Evolutionary conservation across 495 filamentous ascomycete species (phyloP), one percentile per base, ranked within the genome.

Genomic region (Xylaria flabelliformis): DNA sequence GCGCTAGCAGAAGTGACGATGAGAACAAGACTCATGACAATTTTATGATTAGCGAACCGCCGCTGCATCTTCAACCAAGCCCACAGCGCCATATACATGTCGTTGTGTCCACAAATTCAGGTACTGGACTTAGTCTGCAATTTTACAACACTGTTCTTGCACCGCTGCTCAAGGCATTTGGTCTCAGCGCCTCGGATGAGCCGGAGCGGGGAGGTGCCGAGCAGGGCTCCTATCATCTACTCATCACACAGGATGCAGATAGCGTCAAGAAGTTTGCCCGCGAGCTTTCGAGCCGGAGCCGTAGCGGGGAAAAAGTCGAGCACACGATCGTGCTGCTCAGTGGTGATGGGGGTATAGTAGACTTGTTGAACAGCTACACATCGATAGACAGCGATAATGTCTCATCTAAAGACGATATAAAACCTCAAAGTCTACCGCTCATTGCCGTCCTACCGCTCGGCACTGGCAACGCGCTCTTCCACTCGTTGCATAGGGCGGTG

Each of bases 391-490:
- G 12, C 29, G 44, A 66, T 12, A 59, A 26, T 24, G 10, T 55
- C 42, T 36, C 46, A 19, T 39, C 44, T 8, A 19, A 24, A 34
- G 41, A 64, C 50, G 7, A 41, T 32, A n/a, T 36, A 4, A 21
- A 24, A 32, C 19, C 13, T 10, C 42, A 12, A 21, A 41, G 29
- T 71, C n/a, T 76, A 1, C 92, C 93, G 0, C 84, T 82, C 3
- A 82, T 97, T 70, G 85, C 84, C 9, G 77, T 96, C 34, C 80
- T 97, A 5, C 91, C 94, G 1, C 85, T 94, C 21, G 95, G 95
- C 3, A 97, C 95, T 3, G 95, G 92, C 32, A 98, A 97, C 81
- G 95, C 95, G 3, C 88, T 97, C 72, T 93, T 94, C 48, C 87
- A 90, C 76, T 97, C 93, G 3, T 71, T 85, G 8, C 86, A 88